Base-by-base conservation (phyloP, 352 stramenopile genomes). In the Globisporangium megalacanthum region DNA sequence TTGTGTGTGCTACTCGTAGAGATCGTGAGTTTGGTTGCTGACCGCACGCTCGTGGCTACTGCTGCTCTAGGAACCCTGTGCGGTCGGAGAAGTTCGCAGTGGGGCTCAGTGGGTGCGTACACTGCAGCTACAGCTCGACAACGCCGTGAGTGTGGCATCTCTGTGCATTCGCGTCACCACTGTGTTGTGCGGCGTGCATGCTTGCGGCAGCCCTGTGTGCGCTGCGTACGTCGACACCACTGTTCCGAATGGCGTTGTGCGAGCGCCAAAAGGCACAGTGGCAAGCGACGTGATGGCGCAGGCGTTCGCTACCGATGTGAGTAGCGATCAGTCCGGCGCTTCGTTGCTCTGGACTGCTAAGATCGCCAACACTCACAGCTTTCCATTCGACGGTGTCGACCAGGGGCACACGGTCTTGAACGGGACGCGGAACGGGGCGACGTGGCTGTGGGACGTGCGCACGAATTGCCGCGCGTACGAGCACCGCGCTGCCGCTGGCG, bases 381-480 rank as follows among this genome's bases (percentile, higher is more conserved):
- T 17, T 44, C 37, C 5, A 17, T 14, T 44, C 20, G 41, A 17
- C 7, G 41, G 3, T 46, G 41, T 41, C 41, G 41, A n/a, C 14
- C 41, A 80, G 71, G 68, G 69, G 7, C 58, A 72, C 15, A 62
- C 73, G n/a, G 56, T 86, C 36, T 2, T 81, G 19, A 86, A 86
- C 57, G 75, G 75, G 22, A 77, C 73, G 13, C 75, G 73, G 19
- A 73, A 59, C 25, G 75, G 75, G 3, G 66, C 58, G 1, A 66
- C 67, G 17, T 86, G 75, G 75, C 64, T 77, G 7, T 86, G 75
- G 75, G 75, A 86, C 42, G 49, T 79, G 19, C 75, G 75, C 36
- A 44, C 61, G 4, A 49, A 33, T 20, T 42, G 61, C 8, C 65
- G 65, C 1, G 54, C 54, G 0, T 53, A 66, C 7, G 65, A 72